Base-by-base conservation (phyloP, 192 early-diverging fungal genomes). In the Podila epicladia region DNA sequence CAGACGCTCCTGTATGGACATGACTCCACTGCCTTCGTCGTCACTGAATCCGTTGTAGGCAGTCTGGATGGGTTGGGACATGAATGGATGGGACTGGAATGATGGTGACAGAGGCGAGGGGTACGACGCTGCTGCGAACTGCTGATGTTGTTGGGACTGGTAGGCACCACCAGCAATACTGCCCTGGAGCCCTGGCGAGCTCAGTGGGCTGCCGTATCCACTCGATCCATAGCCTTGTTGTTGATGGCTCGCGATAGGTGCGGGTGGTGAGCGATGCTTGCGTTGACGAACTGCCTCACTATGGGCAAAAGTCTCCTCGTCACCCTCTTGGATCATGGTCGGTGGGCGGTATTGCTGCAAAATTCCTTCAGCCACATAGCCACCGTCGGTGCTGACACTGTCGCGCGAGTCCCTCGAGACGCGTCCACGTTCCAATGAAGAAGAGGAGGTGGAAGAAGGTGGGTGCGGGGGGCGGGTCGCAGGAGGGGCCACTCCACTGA, bases 301-400 rank as follows among this genome's bases (percentile, higher is more conserved):
- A 26, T 67, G 53, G 2, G 37, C n/a, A 32, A 33, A 38, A 17
- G 20, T 20, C 1, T 7, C 58, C 58, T 69, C 67, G 11, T 61
- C 53, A 8, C 19, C 58, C 45, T 69, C 67, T 28, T 58, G 67
- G 22, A 69, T 61, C 33, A 58, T 59, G 9, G 53, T 9, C 20
- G 50, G 66, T 28, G 45, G 24, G 24, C 33, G 31, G 41, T 69
- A 69, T 11, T 69, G 67, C 20, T 69, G 67, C 24, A 59, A 32
- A 3, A 69, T 28, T 2, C 58, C 58, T 5, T 69, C 67, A 26
- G 33, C 24, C 33, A 69, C 38, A 8, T 49, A 26, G 7, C 67
- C 58, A 2, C 67, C 67, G 12, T 69, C 67, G 17, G 58, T 69
- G 28, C 58, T 69, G 17, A 69, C 26, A 35, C 67, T 69, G 55